These are phyloP conservation scores for Fusarium palustre DNA, from an alignment of 2,329 filamentous ascomycete species.

Conservation along the genomic window DNA sequence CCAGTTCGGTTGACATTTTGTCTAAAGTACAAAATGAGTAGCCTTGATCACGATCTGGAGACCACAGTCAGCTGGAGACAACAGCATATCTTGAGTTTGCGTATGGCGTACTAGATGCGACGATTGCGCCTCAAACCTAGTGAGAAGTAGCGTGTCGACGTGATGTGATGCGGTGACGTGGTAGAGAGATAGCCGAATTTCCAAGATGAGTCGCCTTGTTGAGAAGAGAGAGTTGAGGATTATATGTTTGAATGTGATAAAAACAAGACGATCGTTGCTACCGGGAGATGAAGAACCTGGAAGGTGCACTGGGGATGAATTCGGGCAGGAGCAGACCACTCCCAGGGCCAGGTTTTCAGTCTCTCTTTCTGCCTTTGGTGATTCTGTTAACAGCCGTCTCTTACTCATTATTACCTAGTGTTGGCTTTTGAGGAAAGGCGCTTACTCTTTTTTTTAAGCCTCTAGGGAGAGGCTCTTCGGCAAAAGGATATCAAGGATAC, in stretches of 20 bases:
- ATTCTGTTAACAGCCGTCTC: not conserved
- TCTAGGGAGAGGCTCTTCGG: not conserved
- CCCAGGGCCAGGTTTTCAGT: conserved; percentile 7
- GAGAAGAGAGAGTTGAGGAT: conserved; percentile 23
- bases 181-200: conserved; percentile 10
- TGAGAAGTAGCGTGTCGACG: conserved; percentile 2
- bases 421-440: not conserved
- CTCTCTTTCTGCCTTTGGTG: conserved; percentile 7
- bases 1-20: conserved; percentile 34
- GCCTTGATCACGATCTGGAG: not conserved
- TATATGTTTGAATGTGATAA: conserved; percentile 2
- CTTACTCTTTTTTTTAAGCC: conserved; percentile 11
- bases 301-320: conserved; percentile 28
- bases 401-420: not conserved
- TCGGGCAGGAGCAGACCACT: conserved; percentile 21
- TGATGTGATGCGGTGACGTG: not conserved
- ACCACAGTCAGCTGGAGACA: not conserved
- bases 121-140: not conserved
- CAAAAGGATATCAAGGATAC: not conserved
- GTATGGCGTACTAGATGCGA: conserved; percentile 12
- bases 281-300: not conserved
- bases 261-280: conserved; percentile 9
- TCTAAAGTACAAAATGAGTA: not conserved
- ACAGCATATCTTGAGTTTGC: not conserved
- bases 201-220: conserved; percentile 1